phyloP scores from a whole-genome alignment of 2,329 filamentous ascomycete genomes.

The Rutstroemia sp. region DNA sequence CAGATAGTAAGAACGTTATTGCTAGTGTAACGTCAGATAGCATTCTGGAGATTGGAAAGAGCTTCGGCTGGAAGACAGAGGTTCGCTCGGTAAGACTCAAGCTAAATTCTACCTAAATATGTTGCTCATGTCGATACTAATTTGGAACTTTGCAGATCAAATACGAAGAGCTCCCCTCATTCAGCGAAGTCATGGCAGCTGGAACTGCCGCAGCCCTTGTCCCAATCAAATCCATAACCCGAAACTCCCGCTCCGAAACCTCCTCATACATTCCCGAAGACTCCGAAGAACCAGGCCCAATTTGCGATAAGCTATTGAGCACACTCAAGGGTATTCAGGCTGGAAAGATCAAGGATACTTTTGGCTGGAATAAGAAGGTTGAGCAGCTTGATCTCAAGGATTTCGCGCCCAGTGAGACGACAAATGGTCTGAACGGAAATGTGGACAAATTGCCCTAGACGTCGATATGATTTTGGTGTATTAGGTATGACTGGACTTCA shows the following conservation, averaged over 20 bases:
- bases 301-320: constrained; percentile 63
- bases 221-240: constrained; percentile 84
- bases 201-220: constrained; percentile 89
- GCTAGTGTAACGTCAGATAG: constrained; percentile 78
- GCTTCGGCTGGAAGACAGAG: constrained; percentile 81
- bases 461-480: not conserved
- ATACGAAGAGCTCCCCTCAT: constrained; percentile 49
- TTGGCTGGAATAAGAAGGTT: constrained; percentile 29
- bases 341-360: constrained; percentile 65
- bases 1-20: constrained; percentile 81
- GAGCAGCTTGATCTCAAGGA: constrained; percentile 24
- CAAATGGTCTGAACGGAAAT: constrained; percentile 14
- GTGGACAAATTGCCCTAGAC: constrained; percentile 15
- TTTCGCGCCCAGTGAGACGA: constrained; percentile 17
- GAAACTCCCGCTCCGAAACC: constrained; percentile 45
- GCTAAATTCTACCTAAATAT: not conserved
- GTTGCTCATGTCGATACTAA: not conserved
- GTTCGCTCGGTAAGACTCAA: constrained; percentile 51
- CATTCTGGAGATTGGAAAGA: constrained; percentile 65
- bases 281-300: constrained; percentile 63
- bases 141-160: constrained; percentile 45
- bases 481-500: too few relatives aligned
- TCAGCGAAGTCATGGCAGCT: constrained; percentile 79
- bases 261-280: constrained; percentile 47
- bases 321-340: constrained; percentile 81